Evolutionary conservation across 345 rosid species (phyloP), one percentile per base, ranked within the genome.

Genomic region (Gossypium bickii): DNA sequence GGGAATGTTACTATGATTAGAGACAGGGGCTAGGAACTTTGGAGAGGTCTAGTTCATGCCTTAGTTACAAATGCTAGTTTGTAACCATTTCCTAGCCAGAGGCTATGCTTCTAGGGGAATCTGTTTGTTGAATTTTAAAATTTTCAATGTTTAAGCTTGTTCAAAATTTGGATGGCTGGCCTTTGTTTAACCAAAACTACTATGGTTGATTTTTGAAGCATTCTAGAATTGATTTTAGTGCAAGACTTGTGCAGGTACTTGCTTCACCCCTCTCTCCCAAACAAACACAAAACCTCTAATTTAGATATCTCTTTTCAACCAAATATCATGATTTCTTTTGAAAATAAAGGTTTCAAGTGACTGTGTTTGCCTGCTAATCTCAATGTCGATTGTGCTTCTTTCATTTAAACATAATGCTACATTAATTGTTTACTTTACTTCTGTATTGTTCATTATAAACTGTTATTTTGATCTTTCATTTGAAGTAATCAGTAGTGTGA

Each of bases 251-350:
- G 41, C 41, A 22, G 55, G 48, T 47, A 15, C 34, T 22, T 8
- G 15, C 71, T 45, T 6, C 1, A 5, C 22, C 13, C 2, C 53
- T 3, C 3, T 13, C 15, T 1, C 18, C 41, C 48, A 7, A 64
- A 44, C 2, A 24, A 7, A 3, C 0, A 5, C 22, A 57, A 57
- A 20, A 22, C 4, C 25, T 51, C 25, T 60, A 52, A 10, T 70
- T 9, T 70, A 9, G 98, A 92, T 38, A 9, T 70, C 61, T 10
- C 11, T 83, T 52, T 52, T 52, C 24, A 29, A 3, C 25, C 52
- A 52, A 17, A 51, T 27, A 29, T 70, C 48, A 27, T 17, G 20
- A 45, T 67, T 22, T 27, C 10, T 45, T 9, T 34, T 34, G 22
- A 6, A 4, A 1, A 22, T 67, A 48, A 47, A 53, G 22, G 73